Evolutionary conservation across 495 filamentous ascomycete species (phyloP), one percentile per base, ranked within the genome.

Genomic region (Parmelia sp.): DNA sequence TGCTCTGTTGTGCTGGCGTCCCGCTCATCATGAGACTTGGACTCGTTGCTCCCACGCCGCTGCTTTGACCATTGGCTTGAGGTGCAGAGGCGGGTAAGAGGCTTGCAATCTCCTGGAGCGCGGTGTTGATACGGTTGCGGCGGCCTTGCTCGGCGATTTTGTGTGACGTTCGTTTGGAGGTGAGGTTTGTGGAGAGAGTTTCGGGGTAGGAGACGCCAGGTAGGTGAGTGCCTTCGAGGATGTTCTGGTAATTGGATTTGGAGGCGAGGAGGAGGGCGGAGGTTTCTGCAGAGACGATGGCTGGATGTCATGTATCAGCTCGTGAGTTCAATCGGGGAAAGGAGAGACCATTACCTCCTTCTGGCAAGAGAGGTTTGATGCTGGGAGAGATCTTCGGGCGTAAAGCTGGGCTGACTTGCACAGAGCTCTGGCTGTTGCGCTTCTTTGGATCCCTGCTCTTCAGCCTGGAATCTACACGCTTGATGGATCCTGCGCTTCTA

Each of bases 211-310:
- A 89, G 31, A 98, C 88, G 15, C 94, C 94, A 0, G 90, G 91
- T 7, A 96, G 85, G 51, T 88, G 85, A 47, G 88, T 97, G 51
- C 94, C 94, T 72, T 97, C 93, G 35, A 98, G 76, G 61, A 98
- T 94, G 71, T 96, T 94, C 72, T 98, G 94, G 71, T 98, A 98
- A 72, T 98, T 98, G 25, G 92, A 96, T 71, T 97, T 97, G 39
- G 89, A 89, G 15, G 93, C 90, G 29, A 98, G 80, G 55, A 97
- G 82, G 31, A 93, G 84, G 21, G 93, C 92, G 21, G 92, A 90
- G 1, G 89, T 84, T 67, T 95, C 83, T 57, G 81, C 74, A n/a
- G 82, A 76, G 49, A 87, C 71, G 45, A 76, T 78, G 79, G 66
- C 57, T 72, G 59, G 5, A 62, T 36, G 47, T 27, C 68, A 17